Evolutionary conservation across 345 rosid genomes (phyloP).

Genomic region (Syzygium oleosum): DNA sequence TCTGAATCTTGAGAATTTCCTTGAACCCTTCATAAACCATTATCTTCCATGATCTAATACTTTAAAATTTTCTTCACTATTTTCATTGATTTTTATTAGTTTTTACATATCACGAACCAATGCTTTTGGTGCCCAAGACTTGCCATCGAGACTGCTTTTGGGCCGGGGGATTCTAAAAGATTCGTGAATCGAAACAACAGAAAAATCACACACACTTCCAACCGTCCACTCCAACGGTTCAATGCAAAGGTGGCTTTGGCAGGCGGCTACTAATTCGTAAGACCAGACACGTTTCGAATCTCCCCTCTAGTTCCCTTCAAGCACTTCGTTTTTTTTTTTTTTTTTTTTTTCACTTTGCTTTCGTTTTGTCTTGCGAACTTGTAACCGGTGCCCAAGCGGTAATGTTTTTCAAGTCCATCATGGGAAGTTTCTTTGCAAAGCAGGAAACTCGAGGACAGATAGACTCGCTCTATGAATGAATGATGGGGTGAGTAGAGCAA

Average conservation of each 20-base stretch:
- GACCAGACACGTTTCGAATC: background rate
- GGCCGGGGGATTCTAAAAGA: no score
- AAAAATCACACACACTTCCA: no score
- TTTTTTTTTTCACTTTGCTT: no score
- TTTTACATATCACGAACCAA: no score
- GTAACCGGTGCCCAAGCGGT: no score
- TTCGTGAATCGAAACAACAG: no score
- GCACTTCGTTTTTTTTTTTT: background rate
- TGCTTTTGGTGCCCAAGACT: no score
- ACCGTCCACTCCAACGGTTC: background rate
- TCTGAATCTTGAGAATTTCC: slow-evolving; percentile 76
- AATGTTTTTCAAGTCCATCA: no score
- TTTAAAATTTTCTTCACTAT: background rate
- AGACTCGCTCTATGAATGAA: background rate
- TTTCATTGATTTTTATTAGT: background rate
- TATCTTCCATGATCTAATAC: background rate
- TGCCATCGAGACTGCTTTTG: no score
- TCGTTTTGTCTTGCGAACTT: no score
- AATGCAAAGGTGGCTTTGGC: background rate
- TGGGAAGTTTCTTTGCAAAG: no score
- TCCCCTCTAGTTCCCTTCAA: background rate
- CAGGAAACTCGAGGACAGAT: background rate
- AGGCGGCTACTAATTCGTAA: background rate
- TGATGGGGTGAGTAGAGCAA: background rate
- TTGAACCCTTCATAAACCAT: slow-evolving; percentile 27